Evolutionary conservation across 257 asterid genomes (phyloP).

Genomic region (Phtheirospermum japonicum): DNA sequence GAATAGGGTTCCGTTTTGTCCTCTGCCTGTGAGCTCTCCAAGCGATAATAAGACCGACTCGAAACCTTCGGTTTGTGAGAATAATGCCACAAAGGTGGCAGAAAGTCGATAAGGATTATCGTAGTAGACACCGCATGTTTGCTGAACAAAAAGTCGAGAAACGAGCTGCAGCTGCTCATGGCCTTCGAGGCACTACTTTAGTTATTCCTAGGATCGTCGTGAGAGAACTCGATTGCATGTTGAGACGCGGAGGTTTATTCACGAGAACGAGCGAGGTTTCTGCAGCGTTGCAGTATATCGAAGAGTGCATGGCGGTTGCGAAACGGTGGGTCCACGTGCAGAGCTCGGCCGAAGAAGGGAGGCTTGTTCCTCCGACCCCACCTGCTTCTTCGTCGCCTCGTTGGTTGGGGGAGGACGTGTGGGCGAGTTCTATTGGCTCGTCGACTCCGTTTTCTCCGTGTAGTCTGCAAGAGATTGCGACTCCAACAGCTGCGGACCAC

Average conservation of each 20-base stretch:
- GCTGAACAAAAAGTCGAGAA: slow-evolving; percentile 70
- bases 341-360: slow-evolving; percentile 64
- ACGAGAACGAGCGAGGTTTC: slow-evolving; percentile 59
- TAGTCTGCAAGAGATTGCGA: slow-evolving; percentile 50
- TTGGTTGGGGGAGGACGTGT: slow-evolving; percentile 40
- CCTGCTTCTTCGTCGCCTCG: slow-evolving; percentile 37
- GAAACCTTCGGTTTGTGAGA: slow-evolving; percentile 40
- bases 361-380: slow-evolving; percentile 70
- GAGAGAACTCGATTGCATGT: slow-evolving; percentile 83
- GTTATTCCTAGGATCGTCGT: slow-evolving; percentile 73
- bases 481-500: slow-evolving; percentile 87
- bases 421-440: slow-evolving; percentile 37
- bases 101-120: slow-evolving; percentile 59
- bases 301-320: slow-evolving; percentile 59
- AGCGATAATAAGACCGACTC: slow-evolving; percentile 29
- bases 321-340: slow-evolving; percentile 82
- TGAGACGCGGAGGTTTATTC: slow-evolving; percentile 51
- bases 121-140: slow-evolving; percentile 65
- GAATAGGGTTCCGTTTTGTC: slow-evolving; percentile 51
- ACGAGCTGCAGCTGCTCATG: slow-evolving; percentile 71
- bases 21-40: slow-evolving; percentile 37
- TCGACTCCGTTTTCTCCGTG: slow-evolving; percentile 54
- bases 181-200: slow-evolving; percentile 66
- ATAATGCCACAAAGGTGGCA: slow-evolving; percentile 32
- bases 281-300: slow-evolving; percentile 79